Evolutionary conservation across 768 basidiomycete genomes (phyloP).

Genomic region (Suillus weaverae): DNA sequence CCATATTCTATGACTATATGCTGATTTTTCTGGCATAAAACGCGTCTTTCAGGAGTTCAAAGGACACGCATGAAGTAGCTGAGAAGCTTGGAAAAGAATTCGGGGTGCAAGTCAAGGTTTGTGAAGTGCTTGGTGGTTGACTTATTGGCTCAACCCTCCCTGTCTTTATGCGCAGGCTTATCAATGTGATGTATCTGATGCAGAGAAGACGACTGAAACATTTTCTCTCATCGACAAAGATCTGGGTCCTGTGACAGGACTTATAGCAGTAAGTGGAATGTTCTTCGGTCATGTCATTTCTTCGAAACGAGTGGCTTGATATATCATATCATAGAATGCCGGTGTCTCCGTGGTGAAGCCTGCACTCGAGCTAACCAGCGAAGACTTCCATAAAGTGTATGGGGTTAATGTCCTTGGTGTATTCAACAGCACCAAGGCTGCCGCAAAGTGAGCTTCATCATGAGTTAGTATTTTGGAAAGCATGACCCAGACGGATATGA

Average conservation of each 20-base stretch:
- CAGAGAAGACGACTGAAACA: constrained; percentile 42
- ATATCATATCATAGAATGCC: constrained; percentile 54
- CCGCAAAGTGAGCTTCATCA: constrained; percentile 44
- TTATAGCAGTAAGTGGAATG: constrained; percentile 49
- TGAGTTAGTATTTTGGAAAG: not conserved
- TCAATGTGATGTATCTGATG: constrained; percentile 59
- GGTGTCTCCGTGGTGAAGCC: constrained; percentile 66
- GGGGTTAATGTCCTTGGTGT: constrained; percentile 68
- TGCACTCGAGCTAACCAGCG: constrained; percentile 52
- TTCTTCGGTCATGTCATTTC: accelerated
- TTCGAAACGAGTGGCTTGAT: not conserved
- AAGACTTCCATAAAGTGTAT: constrained; percentile 58
- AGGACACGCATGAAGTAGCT: constrained; percentile 49
- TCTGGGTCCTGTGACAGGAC: constrained; percentile 41
- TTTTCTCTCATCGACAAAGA: constrained; percentile 52
- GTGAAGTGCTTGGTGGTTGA: not conserved
- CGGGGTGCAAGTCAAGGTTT: constrained; percentile 40
- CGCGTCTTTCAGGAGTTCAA: constrained; percentile 38
- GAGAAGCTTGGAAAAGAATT: constrained; percentile 48
- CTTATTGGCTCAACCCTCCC: not conserved
- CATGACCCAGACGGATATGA: not conserved
- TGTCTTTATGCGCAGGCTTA: constrained; percentile 44
- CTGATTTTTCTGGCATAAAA: not conserved
- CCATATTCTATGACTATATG: not conserved
- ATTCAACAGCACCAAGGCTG: constrained; percentile 61